Evolutionary conservation across 176 grass and related monocot genomes (phyloP), one percentile per base, ranked within the genome.

Genomic region (Triticum dicoccoides): DNA sequence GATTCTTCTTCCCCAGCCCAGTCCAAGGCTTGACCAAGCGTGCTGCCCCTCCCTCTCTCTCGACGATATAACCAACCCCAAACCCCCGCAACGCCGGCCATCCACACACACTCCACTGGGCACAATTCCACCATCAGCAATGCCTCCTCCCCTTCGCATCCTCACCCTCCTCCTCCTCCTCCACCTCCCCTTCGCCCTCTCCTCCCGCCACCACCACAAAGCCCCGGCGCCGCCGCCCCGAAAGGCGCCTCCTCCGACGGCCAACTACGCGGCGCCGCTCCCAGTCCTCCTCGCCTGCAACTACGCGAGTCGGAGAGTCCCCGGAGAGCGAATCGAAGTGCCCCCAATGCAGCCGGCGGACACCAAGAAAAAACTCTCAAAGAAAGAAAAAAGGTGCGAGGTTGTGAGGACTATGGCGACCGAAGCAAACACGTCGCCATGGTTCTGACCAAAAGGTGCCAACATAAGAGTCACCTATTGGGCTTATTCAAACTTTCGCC

Each of bases 271-370:
- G 5, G 88, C 86, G 68, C 58, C 86, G 9, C 79, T 85, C 61
- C 77, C 82, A 1, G 84, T 94, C 87, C 86, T 88, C 77, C 92
- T 82, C n/a, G 94, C 92, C 62, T 98, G 92, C 85, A 86, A 91
- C 67, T 27, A 27, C 27, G 27, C 12, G 12, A 49, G 45, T 49
- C 1, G 12, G 45, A 49, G 45, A 49, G 11, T 14, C 12, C 4
- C 45, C 14, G 1, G 12, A 49, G 45, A 49, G 45, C 12, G 12
- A 49, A 49, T 49, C 45, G 1, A 49, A 49, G 45, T 49, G 12
- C 11, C 45, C 12, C 12, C 12, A 14, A 13, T 5, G 45, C 11
- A 13, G 12, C 4, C 45, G 11, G 1, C 45, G 1, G 45, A 14
- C 45, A 49, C 12, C 45, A 49, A 49, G 45, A 47, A 14, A 49